These are phyloP conservation scores for Ophiosphaerella korrae DNA, from an alignment of 2,329 filamentous ascomycete species.

Conservation along the genomic window DNA sequence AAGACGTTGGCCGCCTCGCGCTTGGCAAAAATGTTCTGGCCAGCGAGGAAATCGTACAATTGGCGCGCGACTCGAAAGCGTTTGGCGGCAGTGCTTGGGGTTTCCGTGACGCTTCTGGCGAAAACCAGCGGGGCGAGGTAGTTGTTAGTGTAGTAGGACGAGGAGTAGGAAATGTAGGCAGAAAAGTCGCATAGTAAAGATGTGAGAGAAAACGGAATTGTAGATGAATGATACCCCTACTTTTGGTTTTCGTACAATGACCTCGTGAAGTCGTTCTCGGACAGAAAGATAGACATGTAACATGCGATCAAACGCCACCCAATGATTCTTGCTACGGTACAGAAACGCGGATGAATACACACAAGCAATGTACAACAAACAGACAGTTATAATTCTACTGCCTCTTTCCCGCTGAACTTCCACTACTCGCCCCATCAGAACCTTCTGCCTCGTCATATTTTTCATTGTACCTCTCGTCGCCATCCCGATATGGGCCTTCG, in stretches of 20 bases:
- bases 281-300: not conserved
- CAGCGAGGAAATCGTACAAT: conserved; percentile 76
- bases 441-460: conserved; percentile 30
- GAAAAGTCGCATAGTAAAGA: conserved; percentile 71
- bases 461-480: conserved; percentile 38
- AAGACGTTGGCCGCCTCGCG: conserved; percentile 87
- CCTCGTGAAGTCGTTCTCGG: not conserved
- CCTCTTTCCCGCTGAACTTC: conserved; percentile 32
- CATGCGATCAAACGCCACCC: conserved; percentile 20
- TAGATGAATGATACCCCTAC: conserved; percentile 19
- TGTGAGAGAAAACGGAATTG: not conserved
- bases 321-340: conserved; percentile 10
- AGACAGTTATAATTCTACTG: conserved; percentile 17
- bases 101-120: conserved; percentile 63
- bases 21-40: conserved; percentile 82
- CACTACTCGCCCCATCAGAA: conserved; percentile 33
- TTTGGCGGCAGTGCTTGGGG: conserved; percentile 94
- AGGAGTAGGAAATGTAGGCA: conserved; percentile 91
- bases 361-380: conserved; percentile 1
- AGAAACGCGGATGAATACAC: conserved; percentile 2
- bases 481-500: conserved; percentile 44
- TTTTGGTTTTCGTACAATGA: not conserved
- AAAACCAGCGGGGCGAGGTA: conserved; percentile 67
- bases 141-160: conserved; percentile 89
- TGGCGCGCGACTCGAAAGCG: conserved; percentile 83